Conservation (phyloP, 2,329 filamentous ascomycete genomes). For the Scytalidium sp. region DNA sequence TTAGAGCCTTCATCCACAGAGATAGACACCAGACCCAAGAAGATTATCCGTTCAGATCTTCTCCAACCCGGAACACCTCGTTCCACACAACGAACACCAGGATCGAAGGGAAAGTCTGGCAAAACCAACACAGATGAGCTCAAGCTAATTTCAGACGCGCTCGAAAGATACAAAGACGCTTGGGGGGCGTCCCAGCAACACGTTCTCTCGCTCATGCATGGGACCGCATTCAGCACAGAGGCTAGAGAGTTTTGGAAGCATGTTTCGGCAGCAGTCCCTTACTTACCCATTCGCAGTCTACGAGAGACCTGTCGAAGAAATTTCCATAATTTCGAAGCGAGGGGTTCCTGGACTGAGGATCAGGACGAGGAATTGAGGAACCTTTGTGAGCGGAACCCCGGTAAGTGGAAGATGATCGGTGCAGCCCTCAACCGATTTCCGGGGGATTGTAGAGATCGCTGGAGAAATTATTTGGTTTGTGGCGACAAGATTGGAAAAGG, state of each 20-base stretch:
- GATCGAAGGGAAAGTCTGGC: neutral
- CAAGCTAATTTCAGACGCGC: constrained; percentile 9
- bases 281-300: constrained; percentile 50
- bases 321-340: constrained; percentile 63
- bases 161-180: constrained; percentile 43
- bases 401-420: constrained; percentile 61
- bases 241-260: constrained; percentile 47
- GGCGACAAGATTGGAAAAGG: constrained; percentile 48
- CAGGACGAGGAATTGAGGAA: constrained; percentile 53
- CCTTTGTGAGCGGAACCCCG: constrained; percentile 38
- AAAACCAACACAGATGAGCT: constrained; percentile 3
- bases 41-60: neutral
- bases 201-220: constrained; percentile 45
- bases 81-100: neutral
- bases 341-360: constrained; percentile 55
- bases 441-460: constrained; percentile 67
- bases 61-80: neutral
- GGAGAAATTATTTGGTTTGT: constrained; percentile 64
- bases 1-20: neutral
- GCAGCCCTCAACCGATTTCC: constrained; percentile 60
- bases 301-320: constrained; percentile 56
- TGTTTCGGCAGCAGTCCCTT: constrained; percentile 45
- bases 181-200: constrained; percentile 39
- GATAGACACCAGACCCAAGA: neutral
- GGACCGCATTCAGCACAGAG: constrained; percentile 27